Percentiles rank a stretch among this genome's conserved stretches.
These are phyloP conservation scores for Microthlaspi erraticum DNA, from an alignment of 345 rosid genomes.

Conservation along the genomic window DNA sequence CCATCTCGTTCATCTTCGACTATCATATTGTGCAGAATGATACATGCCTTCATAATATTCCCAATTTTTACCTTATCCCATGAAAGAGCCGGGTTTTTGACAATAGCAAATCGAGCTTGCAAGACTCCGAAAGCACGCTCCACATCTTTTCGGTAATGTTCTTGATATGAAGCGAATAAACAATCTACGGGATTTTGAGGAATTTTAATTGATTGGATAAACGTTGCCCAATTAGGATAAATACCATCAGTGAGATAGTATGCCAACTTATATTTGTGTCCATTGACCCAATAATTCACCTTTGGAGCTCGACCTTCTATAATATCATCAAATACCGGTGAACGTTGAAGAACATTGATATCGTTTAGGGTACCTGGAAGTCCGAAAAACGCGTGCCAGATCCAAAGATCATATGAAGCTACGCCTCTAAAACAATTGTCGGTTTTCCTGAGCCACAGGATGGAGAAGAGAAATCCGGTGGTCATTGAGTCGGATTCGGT, in stretches of 20 bases:
- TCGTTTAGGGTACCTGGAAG: too few relatives aligned
- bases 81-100: neutral
- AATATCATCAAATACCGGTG: too few relatives aligned
- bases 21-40: neutral
- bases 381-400: too few relatives aligned
- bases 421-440: too few relatives aligned
- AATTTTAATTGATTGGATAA: neutral
- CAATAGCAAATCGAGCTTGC: slow-evolving; percentile 7
- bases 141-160: neutral
- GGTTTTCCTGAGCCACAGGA: too few relatives aligned
- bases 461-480: too few relatives aligned
- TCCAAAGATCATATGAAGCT: too few relatives aligned
- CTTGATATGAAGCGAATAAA: neutral
- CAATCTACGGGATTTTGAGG: neutral
- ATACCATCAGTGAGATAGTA: neutral
- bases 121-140: slow-evolving; percentile 8
- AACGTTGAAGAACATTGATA: too few relatives aligned
- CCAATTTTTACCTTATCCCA: too few relatives aligned
- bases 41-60: neutral
- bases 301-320: too few relatives aligned
- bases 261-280: neutral
- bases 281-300: neutral
- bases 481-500: too few relatives aligned
- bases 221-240: neutral
- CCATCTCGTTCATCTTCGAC: neutral